Base-by-base conservation (phyloP, 345 rosid genomes). In the Erucastrum elatum region DNA sequence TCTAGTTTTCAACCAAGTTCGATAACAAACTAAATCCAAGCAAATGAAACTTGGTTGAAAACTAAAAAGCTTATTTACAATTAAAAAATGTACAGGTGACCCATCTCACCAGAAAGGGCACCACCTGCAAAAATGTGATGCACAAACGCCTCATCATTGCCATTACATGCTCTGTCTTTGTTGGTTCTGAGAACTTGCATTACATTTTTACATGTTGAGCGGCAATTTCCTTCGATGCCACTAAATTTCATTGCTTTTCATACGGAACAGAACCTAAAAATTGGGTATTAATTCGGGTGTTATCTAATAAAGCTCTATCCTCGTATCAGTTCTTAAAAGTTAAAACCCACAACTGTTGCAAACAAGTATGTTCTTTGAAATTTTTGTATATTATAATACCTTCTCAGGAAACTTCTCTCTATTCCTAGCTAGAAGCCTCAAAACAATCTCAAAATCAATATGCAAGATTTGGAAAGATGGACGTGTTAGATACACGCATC, bases 91-190 rank as follows among this genome's bases (percentile, higher is more conserved):
- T 80, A 75, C 79, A 69, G 3, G 55, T 29, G 62, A 74, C 65
- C 64, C 72, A 60, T 16, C 71, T 89, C 85, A 94, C 98, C 98
- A 94, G 82, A 94, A 94, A 9, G 97, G 96, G 53, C 97, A 94
- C 98, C 98, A 94, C 93, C 98, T 91, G 86, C 73, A 75, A 80
- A 2, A 39, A 10, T 39, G 46, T 39, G 46, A 34, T 34, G 6
- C 46, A 39, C 12, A 39, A 39, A 39, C 46, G 46, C 46, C 46
- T 39, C 46, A 9, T 39, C 46, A 39, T 39, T 39, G 46, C 46
- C 12, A 39, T 39, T 10, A 9, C 46, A 39, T 21, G 21, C 31
- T 29, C 12, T 39, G 39, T 7, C 39, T 35, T 39, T 39, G 46
- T 39, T 39, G 46, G 46, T 39, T 39, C 12, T 9, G 46, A 39